Base-by-base conservation (phyloP, 169 alveolate genomes). In the Babesia divergens region DNA sequence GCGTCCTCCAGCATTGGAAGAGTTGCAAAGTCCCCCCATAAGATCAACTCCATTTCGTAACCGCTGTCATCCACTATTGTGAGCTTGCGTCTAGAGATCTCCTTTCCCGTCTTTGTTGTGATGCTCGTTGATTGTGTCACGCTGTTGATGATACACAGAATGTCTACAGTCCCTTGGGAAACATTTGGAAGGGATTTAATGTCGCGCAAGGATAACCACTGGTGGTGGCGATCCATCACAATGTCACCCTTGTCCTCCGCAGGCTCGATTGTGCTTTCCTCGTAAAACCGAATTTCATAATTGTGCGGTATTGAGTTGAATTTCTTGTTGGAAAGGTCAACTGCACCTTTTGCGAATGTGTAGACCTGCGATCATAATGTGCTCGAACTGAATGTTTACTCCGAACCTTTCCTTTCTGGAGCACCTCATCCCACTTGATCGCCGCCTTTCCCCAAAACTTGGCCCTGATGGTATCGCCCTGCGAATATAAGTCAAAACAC, bases 401-500 rank as follows among this genome's bases (percentile, higher is more conserved):
- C 7, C 69, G 28, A 50, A 74, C 84, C 44, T 79, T 74, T 65
- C 87, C 87, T 55, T 76, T 50, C 35, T 86, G 79, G 31, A 86
- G 51, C 50, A 42, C 52, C 35, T 81, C 84, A 52, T 76, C 68
- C 90, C 89, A 82, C 28, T 86, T 86, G 59, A 62, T 81, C 14
- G 92, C 92, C n/a, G 92, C 49, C 28, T 79, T 70, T 18, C 92
- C 92, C 92, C 92, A 86, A 42, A 86, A 86, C 51, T 86, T 86
- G 34, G 77, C 75, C 31, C 90, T 58, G 44, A 86, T 86, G 28
- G 81, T 82, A 52, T 86, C 92, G 6, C 92, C 92, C 68, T 86
- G 84, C 22, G 16, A 20, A 46, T 16, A 32, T 31, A 37, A 32
- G 7, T 8, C 14, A 20, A 26, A n/a, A 8, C 16, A 0, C 28